Evolutionary conservation across 2,329 filamentous ascomycete genomes (phyloP).

Genomic region (Ceratocystis alfenasii): DNA sequence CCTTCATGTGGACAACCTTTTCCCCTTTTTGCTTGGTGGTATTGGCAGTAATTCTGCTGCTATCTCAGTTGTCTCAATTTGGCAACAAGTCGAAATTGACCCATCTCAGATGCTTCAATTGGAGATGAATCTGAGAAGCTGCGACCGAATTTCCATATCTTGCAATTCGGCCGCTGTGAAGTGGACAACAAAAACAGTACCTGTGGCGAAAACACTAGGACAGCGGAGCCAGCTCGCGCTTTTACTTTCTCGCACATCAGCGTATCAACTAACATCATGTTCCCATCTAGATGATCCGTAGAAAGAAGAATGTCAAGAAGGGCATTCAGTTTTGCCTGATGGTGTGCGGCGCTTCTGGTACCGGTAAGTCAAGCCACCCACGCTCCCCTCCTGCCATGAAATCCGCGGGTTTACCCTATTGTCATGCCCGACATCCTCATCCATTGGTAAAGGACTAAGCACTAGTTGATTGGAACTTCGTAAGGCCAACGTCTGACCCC

Average conservation of each 20-base stretch:
- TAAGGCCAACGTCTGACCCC: constrained; percentile 12
- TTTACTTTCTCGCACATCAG: constrained; percentile 18
- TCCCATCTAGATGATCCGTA: constrained; percentile 69
- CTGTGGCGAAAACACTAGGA: neutral
- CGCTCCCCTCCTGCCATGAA: constrained; percentile 21
- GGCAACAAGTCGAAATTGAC: neutral
- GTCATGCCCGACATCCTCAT: too few species aligned
- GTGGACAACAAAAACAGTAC: neutral
- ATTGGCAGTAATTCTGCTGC: neutral
- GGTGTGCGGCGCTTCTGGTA: constrained; percentile 98
- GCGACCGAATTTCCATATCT: neutral
- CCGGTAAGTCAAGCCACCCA: constrained; percentile 50
- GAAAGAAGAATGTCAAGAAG: constrained; percentile 99
- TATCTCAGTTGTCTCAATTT: neutral
- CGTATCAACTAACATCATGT: constrained; percentile 26
- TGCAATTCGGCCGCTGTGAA: neutral
- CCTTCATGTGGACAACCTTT: constrained; percentile 14
- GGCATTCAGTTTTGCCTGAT: constrained; percentile 99
- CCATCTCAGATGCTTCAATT: neutral
- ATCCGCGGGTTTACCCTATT: neutral
- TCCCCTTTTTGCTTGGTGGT: constrained; percentile 2
- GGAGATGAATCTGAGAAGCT: too few species aligned
- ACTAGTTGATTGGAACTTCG: neutral
- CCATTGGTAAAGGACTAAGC: too few species aligned
- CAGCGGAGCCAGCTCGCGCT: constrained; percentile 11